Evolutionary conservation across 78 protist genomes (phyloP), one percentile per base, ranked within the genome.

Genomic region (Polysphondylium violaceum): DNA sequence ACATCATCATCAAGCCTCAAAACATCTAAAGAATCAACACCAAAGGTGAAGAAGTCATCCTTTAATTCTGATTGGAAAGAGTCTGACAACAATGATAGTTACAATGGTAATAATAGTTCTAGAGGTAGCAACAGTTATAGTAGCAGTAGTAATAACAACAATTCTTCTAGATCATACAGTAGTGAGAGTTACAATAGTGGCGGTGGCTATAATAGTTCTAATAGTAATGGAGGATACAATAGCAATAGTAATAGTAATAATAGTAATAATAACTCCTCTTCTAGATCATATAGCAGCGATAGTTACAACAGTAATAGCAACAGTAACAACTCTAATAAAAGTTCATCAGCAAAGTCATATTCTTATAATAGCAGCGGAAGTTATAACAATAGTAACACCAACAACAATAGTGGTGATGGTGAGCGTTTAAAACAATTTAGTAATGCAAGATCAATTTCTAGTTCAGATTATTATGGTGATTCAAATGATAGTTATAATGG

Each of bases 401-500:
- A 14, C 63, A 56, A 14, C 21, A 14, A 14, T 17, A 14, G 63
- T 56, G 63, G 63, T 17, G 12, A 56, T 25, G 21, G 63, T 56
- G 63, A 55, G 17, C 41, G 85, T 38, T 36, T 75, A 23, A 56
- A 75, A 38, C 43, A 83, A 36, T 83, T 47, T 56, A 69, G 79
- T n/a, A 74, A 74, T n/a, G 91, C 91, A 14, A 67, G 51, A 59
- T 83, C 91, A 29, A 83, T 83, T 8, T 83, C 91, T 21, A 69
- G 79, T 25, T 33, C 76, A 12, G 71, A 83, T 31, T 83, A 58
- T 58, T 69, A 83, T 69, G 91, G 91, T 21, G 91, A 69, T 12
- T 36, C 53, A 41, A n/a, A n/a, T n/a, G 12, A n/a, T 16, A 41
- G 35, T 67, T 67, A 67, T 67, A 58, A 58, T n/a, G 25, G 64